phyloP scores from a whole-genome alignment of 768 basidiomycete species.

The Kondoa malvinella region DNA sequence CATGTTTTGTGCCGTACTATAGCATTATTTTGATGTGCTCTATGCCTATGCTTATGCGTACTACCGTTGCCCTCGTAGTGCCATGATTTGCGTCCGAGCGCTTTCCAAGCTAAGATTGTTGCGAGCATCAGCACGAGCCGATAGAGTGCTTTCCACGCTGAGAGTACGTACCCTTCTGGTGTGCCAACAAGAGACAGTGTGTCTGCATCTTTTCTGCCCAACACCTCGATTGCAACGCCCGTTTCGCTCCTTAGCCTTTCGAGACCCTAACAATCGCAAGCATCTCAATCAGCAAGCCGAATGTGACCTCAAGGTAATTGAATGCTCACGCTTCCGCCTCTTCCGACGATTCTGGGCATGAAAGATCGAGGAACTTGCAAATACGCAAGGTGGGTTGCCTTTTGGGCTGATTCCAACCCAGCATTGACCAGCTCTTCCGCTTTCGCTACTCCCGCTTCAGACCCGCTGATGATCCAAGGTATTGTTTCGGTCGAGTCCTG shows the following conservation, averaged over 20 bases:
- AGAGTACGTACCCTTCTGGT: too few species aligned
- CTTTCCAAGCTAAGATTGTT: not conserved
- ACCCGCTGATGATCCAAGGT: conserved; percentile 45
- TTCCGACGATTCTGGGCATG: conserved; percentile 13
- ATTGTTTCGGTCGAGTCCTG: conserved; percentile 13
- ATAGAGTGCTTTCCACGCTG: too few species aligned
- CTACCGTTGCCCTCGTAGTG: not conserved
- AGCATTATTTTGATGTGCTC: not conserved
- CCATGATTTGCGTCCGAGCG: not conserved
- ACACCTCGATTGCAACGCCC: too few species aligned
- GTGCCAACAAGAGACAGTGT: not conserved
- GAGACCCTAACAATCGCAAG: too few species aligned
- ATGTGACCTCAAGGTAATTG: not conserved
- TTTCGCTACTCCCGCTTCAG: conserved; percentile 56
- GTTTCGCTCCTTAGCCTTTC: too few species aligned
- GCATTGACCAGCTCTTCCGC: conserved; percentile 51
- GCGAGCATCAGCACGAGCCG: too few species aligned
- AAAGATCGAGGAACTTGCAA: conserved; percentile 42
- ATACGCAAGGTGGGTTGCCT: conserved; percentile 65
- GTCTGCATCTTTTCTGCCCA: not conserved
- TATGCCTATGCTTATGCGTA: not conserved
- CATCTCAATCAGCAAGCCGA: not conserved
- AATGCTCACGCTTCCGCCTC: not conserved
- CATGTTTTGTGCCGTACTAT: too few species aligned
- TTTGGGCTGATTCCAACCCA: conserved; percentile 53